A percentile compares a stretch with the other conserved stretches of the same genome.
Evolutionary conservation across 345 rosid species (phyloP).

Genomic region (Brassica carinata): DNA sequence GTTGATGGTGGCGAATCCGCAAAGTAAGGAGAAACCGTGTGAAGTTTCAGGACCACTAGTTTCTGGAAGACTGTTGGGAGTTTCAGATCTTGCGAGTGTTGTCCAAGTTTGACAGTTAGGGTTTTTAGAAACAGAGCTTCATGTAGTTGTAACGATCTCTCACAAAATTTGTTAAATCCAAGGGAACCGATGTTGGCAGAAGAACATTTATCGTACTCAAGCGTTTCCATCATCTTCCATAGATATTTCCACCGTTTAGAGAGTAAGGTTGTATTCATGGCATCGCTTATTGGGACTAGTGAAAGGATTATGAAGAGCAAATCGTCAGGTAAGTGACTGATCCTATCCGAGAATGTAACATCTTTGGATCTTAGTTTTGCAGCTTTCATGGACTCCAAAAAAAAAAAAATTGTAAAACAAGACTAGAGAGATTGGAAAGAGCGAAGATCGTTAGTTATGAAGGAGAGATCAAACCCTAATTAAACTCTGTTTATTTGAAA

Average conservation of each 20-base stretch:
- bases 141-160: not conserved
- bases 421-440: not conserved
- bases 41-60: not conserved
- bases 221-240: conserved; percentile 20
- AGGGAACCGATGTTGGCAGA: too few relatives aligned
- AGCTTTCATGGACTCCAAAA: not conserved
- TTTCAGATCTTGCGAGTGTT: not conserved
- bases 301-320: not conserved
- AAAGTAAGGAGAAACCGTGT: not conserved
- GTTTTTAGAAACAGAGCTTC: conserved; percentile 1
- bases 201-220: not conserved
- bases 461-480: not conserved
- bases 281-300: not conserved
- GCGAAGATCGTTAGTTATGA: not conserved
- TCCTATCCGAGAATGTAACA: not conserved
- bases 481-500: not conserved
- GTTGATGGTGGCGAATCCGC: not conserved
- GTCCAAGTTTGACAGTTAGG: not conserved
- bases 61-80: not conserved
- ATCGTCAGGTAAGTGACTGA: conserved; percentile 19
- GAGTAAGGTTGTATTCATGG: not conserved
- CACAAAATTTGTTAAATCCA: not conserved
- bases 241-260: not conserved
- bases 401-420: not conserved
- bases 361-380: not conserved